Percentiles rank a stretch among this genome's conserved stretches.
Conservation (phyloP, 2,329 filamentous ascomycete genomes). For the Celoporthe dispersa region DNA sequence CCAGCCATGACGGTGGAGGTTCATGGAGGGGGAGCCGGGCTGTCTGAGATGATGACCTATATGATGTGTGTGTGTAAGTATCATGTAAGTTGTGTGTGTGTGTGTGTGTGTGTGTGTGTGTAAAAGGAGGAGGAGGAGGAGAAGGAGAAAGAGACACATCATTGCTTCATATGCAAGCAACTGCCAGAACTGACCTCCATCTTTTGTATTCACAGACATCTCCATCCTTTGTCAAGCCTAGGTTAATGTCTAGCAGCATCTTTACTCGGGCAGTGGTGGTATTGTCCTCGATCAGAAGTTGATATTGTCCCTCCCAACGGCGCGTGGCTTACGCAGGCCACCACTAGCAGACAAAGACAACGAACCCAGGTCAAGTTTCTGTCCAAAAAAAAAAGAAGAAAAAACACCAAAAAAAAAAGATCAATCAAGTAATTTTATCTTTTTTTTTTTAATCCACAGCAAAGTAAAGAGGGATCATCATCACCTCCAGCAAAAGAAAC, state of each 20-base stretch:
- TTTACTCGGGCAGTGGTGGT: not conserved
- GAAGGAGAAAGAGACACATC: not conserved
- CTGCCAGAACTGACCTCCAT: not conserved
- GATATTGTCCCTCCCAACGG: conserved; percentile 7
- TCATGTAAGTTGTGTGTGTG: not conserved
- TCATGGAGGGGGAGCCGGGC: conserved; percentile 8
- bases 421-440: too few relatives aligned
- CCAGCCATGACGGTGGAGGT: not conserved
- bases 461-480: too few relatives aligned
- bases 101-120: too few relatives aligned
- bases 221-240: conserved; percentile 3
- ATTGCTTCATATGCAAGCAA: not conserved
- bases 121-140: not conserved
- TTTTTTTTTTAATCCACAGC: too few relatives aligned
- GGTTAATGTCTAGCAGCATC: conserved; percentile 6
- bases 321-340: not conserved
- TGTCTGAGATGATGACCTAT: not conserved
- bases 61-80: not conserved
- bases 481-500: too few relatives aligned
- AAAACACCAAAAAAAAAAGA: too few relatives aligned
- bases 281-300: conserved; percentile 15
- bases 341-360: conserved; percentile 10
- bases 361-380: too few relatives aligned
- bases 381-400: too few relatives aligned
- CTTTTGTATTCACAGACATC: not conserved